Evolutionary conservation across 257 asterid species (phyloP), one percentile per base, ranked within the genome.

Genomic region (Voacanga thouarsii): DNA sequence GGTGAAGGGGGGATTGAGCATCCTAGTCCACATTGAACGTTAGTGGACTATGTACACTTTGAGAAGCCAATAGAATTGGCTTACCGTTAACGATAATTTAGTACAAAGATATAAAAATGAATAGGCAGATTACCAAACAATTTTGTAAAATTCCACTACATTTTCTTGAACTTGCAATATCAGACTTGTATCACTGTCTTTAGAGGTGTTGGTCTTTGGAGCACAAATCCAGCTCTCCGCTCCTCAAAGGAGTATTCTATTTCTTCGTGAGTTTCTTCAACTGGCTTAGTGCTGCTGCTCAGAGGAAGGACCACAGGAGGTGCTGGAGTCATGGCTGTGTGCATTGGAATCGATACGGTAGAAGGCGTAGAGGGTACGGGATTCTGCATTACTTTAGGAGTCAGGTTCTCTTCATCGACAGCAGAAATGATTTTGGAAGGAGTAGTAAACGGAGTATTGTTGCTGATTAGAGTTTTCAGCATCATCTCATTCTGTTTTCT

Each of bases 171-270:
- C 70, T 5, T 64, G 47, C 66, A 26, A 64, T 26, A 61, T 81
- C 81, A 85, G 41, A 80, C 86, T 81, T 74, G 87, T 33, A 74
- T 76, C 81, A 59, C 77, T 57, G 80, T 81, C 76, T 70, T 80
- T 53, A 77, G 68, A 76, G 84, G 85, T 78, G 75, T 43, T 71
- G 92, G 60, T 71, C 83, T 87, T 16, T 89, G 89, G 73, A 89
- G 78, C 56, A 88, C 85, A 76, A 89, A 94, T 33, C 97, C 93
- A 26, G 94, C 93, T 81, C 97, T 84, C 59, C 87, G 87, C 85
- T 94, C 98, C 85, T 94, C 98, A 1, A 92, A 94, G 0, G 97
- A 92, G 83, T 92, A 94, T 55, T 94, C 97, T 6, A 89, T 88
- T 85, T 86, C 94, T 77, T 86, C 88, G 43, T 49, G 26, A 56